Evolutionary conservation across 306 rosid species (phyloP).

Genomic region (Castanea sativa): DNA sequence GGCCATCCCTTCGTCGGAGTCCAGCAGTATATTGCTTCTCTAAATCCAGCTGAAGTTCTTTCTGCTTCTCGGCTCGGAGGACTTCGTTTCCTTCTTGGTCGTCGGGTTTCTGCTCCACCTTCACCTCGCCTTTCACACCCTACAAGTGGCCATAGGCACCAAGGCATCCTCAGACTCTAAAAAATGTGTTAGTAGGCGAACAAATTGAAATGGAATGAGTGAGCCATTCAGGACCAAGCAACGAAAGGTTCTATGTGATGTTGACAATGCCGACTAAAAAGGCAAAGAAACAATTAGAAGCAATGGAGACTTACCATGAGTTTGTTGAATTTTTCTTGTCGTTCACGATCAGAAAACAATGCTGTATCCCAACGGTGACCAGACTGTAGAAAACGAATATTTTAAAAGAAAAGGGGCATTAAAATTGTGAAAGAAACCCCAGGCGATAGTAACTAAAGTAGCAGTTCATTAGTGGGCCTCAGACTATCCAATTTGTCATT

Average conservation of each 20-base stretch:
- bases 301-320: slow-evolving; percentile 79
- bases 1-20: slow-evolving; percentile 95
- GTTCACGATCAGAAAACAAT: slow-evolving; percentile 69
- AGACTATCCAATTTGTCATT: not conserved
- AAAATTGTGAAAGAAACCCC: slow-evolving; percentile 1
- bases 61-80: slow-evolving; percentile 72
- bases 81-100: slow-evolving; percentile 41
- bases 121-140: slow-evolving; percentile 88
- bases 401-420: slow-evolving; percentile 16
- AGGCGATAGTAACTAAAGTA: slow-evolving; percentile 17
- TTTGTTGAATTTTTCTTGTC: slow-evolving; percentile 97
- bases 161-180: slow-evolving; percentile 98
- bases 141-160: slow-evolving; percentile 99
- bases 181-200: slow-evolving; percentile 90
- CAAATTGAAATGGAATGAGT: slow-evolving; percentile 36
- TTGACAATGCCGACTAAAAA: slow-evolving; percentile 7
- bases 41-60: slow-evolving; percentile 85
- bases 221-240: slow-evolving; percentile 44
- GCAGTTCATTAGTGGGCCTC: slow-evolving; percentile 2
- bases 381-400: slow-evolving; percentile 42
- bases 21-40: slow-evolving; percentile 99
- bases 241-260: slow-evolving; percentile 4
- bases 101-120: slow-evolving; percentile 50
- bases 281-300: not conserved
- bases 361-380: slow-evolving; percentile 86